Percentiles rank a stretch among this genome's conserved stretches.
phyloP scores from a whole-genome alignment of 164 flowering plant species.

The Vitis amurensis region DNA sequence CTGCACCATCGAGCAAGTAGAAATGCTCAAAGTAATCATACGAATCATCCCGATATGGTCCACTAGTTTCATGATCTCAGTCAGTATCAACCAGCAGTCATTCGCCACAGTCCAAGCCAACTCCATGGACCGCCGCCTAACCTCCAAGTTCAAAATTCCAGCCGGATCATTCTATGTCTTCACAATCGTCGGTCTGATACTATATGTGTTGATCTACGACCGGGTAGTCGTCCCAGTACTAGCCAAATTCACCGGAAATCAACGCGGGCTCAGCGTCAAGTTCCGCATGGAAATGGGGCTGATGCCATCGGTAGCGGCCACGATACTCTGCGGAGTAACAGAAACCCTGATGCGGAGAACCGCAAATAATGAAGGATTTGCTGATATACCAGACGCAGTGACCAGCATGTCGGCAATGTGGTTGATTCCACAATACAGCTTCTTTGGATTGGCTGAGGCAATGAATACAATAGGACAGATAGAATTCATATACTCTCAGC shows the following conservation, averaged over 20 bases:
- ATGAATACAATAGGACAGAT: conserved; percentile 30
- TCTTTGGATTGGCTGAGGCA: conserved; percentile 40
- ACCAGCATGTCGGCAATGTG: conserved; percentile 39
- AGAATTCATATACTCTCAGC: too few species aligned
- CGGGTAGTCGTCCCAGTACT: conserved; percentile 21
- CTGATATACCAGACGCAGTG: conserved; percentile 13
- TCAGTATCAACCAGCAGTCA: conserved; percentile 17
- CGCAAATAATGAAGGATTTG: conserved; percentile 27
- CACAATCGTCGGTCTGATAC: conserved; percentile 20
- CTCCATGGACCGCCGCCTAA: conserved; percentile 23
- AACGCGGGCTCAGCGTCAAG: conserved; percentile 27
- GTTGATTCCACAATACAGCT: conserved; percentile 30
- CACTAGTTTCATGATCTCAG: conserved; percentile 36
- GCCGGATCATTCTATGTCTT: conserved; percentile 31
- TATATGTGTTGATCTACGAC: conserved; percentile 34
- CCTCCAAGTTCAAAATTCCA: conserved; percentile 28
- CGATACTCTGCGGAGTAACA: conserved; percentile 20
- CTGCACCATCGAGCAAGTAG: conserved; percentile 51
- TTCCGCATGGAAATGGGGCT: conserved; percentile 35
- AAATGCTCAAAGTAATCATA: conserved; percentile 41
- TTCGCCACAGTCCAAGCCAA: conserved; percentile 22
- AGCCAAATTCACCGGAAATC: conserved; percentile 18
- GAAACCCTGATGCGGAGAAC: conserved; percentile 17
- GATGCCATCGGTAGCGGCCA: conserved; percentile 14
- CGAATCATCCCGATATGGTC: conserved; percentile 54